Evolutionary conservation across 2,329 filamentous ascomycete genomes (phyloP).

Genomic region (Penicillium sp.): DNA sequence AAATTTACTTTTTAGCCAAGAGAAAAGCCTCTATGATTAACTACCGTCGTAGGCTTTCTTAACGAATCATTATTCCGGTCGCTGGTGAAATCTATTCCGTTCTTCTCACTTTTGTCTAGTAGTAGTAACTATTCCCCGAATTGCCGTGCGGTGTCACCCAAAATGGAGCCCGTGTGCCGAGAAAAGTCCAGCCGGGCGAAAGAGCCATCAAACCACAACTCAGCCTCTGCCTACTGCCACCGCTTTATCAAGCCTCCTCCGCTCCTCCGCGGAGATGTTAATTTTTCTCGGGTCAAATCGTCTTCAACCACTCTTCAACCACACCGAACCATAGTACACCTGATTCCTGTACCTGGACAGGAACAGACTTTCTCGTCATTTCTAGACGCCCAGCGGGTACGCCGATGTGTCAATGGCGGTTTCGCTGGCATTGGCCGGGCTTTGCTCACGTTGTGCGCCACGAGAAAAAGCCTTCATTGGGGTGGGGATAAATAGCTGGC

Average conservation of each 20-base stretch:
- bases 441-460: background rate
- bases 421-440: background rate
- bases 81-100: background rate
- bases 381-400: slow-evolving; percentile 7
- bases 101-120: background rate
- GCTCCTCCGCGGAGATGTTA: slow-evolving; percentile 30
- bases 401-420: background rate
- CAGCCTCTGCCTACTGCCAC: background rate
- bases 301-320: background rate
- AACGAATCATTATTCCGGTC: background rate
- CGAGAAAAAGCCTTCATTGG: too few species aligned
- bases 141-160: background rate
- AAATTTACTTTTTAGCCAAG: too few species aligned
- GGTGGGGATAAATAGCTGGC: slow-evolving; percentile 20
- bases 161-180: slow-evolving; percentile 10
- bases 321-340: slow-evolving; percentile 10
- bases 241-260: slow-evolving; percentile 16
- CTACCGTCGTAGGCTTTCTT: background rate
- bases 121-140: slow-evolving; percentile 4
- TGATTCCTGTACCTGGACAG: slow-evolving; percentile 14
- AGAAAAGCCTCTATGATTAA: background rate
- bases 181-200: slow-evolving; percentile 15
- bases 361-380: slow-evolving; percentile 10
- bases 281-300: slow-evolving; percentile 11
- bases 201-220: slow-evolving; percentile 15